Evolutionary conservation across 2,329 filamentous ascomycete species (phyloP).

Genomic region (Epichloe typhina): DNA sequence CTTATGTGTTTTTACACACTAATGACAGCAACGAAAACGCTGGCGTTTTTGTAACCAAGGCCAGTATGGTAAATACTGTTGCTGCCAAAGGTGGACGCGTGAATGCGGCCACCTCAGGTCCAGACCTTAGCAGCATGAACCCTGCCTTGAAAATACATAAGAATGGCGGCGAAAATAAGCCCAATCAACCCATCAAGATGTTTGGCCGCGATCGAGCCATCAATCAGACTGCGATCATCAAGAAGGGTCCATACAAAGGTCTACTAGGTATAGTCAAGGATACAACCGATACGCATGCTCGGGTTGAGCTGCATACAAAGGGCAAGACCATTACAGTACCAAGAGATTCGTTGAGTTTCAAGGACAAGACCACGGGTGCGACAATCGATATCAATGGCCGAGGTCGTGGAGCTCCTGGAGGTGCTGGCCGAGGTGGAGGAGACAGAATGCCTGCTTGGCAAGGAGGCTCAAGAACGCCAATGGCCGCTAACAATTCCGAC

Average conservation of each 20-base stretch:
- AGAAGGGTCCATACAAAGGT: conserved; percentile 81
- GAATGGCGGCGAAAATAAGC: conserved; percentile 36
- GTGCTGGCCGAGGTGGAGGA: conserved; percentile 31
- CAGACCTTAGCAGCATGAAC: conserved; percentile 84
- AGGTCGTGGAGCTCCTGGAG: conserved; percentile 33
- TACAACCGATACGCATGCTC: conserved; percentile 71
- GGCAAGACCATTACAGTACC: conserved; percentile 78
- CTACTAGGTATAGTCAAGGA: conserved; percentile 92
- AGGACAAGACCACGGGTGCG: conserved; percentile 69
- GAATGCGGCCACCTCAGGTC: conserved; percentile 44
- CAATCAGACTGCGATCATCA: conserved; percentile 82
- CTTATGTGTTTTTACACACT: conserved; percentile 83
- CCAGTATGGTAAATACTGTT: conserved; percentile 74
- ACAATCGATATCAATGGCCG: conserved; percentile 56
- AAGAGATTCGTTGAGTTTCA: conserved; percentile 71
- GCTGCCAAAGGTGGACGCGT: conserved; percentile 87
- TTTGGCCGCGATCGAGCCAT: conserved; percentile 74
- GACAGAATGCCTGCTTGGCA: conserved; percentile 44
- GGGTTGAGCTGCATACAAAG: conserved; percentile 89
- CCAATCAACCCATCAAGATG: conserved; percentile 53
- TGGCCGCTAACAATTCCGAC: conserved; percentile 44
- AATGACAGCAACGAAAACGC: conserved; percentile 75
- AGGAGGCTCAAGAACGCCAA: conserved; percentile 55
- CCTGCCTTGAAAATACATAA: conserved; percentile 67
- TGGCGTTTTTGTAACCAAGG: conserved; percentile 76